A percentile compares a stretch with the other conserved stretches of the same genome.
phyloP scores from a whole-genome alignment of 2,329 filamentous ascomycete genomes.

The Fusarium compactum region DNA sequence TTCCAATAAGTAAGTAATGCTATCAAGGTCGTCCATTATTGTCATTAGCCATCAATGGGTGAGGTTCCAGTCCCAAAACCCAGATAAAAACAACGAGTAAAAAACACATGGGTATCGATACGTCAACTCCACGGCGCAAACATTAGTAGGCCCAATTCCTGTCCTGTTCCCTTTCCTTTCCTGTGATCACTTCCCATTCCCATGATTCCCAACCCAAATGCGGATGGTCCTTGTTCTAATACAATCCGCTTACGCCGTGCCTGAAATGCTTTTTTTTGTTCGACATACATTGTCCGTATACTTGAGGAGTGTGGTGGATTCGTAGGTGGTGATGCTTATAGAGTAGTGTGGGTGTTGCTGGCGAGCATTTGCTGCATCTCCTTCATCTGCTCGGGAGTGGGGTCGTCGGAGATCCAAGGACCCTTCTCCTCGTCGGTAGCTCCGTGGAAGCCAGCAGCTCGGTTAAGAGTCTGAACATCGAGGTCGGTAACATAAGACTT shows the following conservation, averaged over 20 bases:
- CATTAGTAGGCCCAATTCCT: constrained; percentile 26
- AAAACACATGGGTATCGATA: constrained; percentile 49
- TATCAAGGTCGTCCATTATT: constrained; percentile 41
- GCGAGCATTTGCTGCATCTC: constrained; percentile 67
- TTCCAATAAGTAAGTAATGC: constrained; percentile 15
- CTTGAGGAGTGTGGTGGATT: constrained; percentile 15
- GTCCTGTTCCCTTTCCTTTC: background rate
- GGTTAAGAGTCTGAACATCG: constrained; percentile 88
- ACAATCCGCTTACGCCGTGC: constrained; percentile 48
- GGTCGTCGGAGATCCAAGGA: constrained; percentile 81
- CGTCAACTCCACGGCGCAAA: constrained; percentile 47
- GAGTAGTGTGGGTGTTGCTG: constrained; percentile 38
- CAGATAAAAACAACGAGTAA: constrained; percentile 39
- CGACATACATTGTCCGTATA: constrained; percentile 33
- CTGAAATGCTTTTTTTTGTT: constrained; percentile 46
- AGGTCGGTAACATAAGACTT: constrained; percentile 91
- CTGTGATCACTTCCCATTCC: constrained; percentile 26
- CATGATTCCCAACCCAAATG: constrained; percentile 11
- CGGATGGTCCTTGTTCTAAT: constrained; percentile 39
- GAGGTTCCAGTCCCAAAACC: constrained; percentile 33
- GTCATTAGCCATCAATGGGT: constrained; percentile 42
- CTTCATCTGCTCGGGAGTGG: constrained; percentile 70
- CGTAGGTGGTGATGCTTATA: constrained; percentile 31
- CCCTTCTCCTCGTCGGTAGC: constrained; percentile 91
- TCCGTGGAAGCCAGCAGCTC: constrained; percentile 84